phyloP scores from a whole-genome alignment of 345 rosid genomes.

The Eucalyptus viminalis region DNA sequence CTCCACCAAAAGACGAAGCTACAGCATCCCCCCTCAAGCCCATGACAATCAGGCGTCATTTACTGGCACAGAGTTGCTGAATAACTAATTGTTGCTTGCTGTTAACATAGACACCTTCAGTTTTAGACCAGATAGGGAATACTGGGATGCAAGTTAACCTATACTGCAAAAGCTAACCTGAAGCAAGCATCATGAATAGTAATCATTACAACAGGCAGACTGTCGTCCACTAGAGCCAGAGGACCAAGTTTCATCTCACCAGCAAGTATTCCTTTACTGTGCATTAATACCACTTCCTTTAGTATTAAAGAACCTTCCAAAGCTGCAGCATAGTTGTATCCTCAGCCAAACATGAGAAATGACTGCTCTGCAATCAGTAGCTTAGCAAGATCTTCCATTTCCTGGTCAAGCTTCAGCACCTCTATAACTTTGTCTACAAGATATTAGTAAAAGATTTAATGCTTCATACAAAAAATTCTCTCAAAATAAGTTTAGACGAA shows the following conservation, averaged over 20 bases:
- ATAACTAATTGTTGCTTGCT: conserved; percentile 92
- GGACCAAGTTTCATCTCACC: too few species aligned
- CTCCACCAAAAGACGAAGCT: conserved; percentile 47
- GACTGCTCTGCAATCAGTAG: conserved; percentile 60
- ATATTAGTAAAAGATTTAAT: background rate
- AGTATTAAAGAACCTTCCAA: conserved; percentile 92
- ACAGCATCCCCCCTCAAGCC: conserved; percentile 73
- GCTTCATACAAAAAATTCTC: too few species aligned
- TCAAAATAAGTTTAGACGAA: too few species aligned
- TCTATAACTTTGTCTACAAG: conserved; percentile 69
- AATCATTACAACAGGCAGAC: conserved; percentile 68
- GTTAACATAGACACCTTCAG: background rate
- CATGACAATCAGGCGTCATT: conserved; percentile 74
- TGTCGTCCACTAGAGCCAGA: conserved; percentile 71
- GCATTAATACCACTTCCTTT: conserved; percentile 84
- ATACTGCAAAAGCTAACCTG: background rate
- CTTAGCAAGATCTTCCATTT: conserved; percentile 72
- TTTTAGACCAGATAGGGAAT: background rate
- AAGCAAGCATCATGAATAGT: conserved; percentile 2
- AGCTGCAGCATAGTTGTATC: conserved; percentile 88
- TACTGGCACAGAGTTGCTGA: conserved; percentile 91
- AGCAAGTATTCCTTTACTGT: conserved; percentile 23
- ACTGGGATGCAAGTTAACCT: background rate
- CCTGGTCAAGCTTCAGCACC: conserved; percentile 75
- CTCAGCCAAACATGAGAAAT: conserved; percentile 81